These are phyloP conservation scores for Phytophthora multivora DNA, from an alignment of 352 stramenopile species.

Conservation along the genomic window DNA sequence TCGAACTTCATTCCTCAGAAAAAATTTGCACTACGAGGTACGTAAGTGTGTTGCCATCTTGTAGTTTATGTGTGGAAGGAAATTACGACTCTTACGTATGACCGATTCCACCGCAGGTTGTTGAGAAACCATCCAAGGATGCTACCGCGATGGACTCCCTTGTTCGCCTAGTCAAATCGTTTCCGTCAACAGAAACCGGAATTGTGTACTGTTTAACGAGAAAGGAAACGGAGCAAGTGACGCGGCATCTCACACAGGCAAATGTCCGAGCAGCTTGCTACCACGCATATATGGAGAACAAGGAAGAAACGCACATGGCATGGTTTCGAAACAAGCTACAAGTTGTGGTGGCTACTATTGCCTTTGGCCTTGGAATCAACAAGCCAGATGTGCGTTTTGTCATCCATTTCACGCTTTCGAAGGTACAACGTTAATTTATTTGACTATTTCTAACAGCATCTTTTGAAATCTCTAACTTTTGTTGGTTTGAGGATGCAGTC, in stretches of 20 bases:
- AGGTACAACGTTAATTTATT: slow-evolving; percentile 32
- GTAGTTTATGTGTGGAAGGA: too few relatives aligned
- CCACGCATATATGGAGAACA: slow-evolving; percentile 82
- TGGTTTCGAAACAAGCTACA: slow-evolving; percentile 68
- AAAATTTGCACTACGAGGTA: slow-evolving; percentile 93
- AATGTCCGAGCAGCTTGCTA: slow-evolving; percentile 89
- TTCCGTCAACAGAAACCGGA: slow-evolving; percentile 58
- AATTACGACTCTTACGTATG: background rate
- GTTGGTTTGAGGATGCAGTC: slow-evolving; percentile 50
- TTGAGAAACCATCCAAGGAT: slow-evolving; percentile 56
- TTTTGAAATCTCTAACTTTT: slow-evolving; percentile 1
- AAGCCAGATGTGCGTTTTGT: slow-evolving; percentile 93
- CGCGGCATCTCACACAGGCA: slow-evolving; percentile 65
- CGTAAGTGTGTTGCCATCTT: background rate
- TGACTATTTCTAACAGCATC: background rate
- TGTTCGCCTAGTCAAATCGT: slow-evolving; percentile 77
- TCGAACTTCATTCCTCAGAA: slow-evolving; percentile 88
- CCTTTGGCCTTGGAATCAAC: slow-evolving; percentile 95
- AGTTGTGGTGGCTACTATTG: slow-evolving; percentile 94
- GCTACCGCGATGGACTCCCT: slow-evolving; percentile 61
- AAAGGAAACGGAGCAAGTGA: slow-evolving; percentile 92
- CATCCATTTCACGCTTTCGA: slow-evolving; percentile 87
- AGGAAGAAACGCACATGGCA: slow-evolving; percentile 62
- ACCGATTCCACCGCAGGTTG: slow-evolving; percentile 26
- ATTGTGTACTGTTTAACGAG: slow-evolving; percentile 94